These are phyloP conservation scores for Ophiorrhiza pumila DNA, from an alignment of 257 asterid genomes.

Conservation along the genomic window DNA sequence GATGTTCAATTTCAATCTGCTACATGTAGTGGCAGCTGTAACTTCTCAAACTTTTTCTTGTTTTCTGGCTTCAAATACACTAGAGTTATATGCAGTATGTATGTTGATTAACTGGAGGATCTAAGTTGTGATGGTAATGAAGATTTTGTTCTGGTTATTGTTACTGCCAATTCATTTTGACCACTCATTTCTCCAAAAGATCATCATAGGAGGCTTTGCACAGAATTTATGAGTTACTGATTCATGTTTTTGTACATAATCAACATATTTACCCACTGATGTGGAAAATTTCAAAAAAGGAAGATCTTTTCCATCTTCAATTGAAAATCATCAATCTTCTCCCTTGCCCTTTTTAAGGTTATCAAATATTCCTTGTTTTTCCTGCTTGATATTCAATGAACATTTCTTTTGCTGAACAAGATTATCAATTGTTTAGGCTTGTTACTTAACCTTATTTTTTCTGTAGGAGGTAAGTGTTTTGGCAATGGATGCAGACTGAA, in stretches of 20 bases:
- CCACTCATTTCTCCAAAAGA: not conserved
- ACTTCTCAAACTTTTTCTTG: not conserved
- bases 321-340: not conserved
- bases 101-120: not conserved
- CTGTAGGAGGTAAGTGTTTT: not conserved
- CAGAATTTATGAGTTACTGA: not conserved
- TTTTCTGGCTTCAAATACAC: not conserved
- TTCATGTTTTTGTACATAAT: not conserved
- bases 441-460: not conserved
- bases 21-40: not conserved
- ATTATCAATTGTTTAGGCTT: not conserved
- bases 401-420: not conserved
- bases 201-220: not conserved
- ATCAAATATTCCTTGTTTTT: not conserved
- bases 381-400: not conserved
- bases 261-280: not conserved
- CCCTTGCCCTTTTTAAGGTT: constrained; percentile 1
- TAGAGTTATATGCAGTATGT: not conserved
- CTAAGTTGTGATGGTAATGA: not conserved
- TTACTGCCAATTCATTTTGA: not conserved
- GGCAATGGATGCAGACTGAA: constrained; percentile 8
- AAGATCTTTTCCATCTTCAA: not conserved
- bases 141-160: not conserved
- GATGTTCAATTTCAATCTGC: not conserved
- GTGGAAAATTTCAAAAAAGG: not conserved